Conservation (phyloP, 139 green algal species). For the Chlorella ohadii region DNA sequence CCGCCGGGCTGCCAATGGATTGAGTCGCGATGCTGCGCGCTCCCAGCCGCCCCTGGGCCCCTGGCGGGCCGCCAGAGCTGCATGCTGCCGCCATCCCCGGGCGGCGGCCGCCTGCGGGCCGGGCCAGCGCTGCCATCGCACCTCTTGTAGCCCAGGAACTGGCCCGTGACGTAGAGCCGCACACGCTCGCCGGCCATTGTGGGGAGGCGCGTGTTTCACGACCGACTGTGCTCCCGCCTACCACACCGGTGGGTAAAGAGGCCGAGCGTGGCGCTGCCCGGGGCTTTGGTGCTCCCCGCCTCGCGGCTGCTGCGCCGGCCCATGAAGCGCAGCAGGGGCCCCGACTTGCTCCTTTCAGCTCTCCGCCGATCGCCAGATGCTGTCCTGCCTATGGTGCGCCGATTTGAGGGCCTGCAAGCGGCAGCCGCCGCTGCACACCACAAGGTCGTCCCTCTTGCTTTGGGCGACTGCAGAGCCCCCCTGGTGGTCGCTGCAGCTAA, state of each 20-base stretch:
- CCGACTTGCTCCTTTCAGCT: too few relatives aligned
- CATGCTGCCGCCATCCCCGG: not conserved
- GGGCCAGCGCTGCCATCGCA: not conserved
- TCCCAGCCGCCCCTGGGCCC: not conserved
- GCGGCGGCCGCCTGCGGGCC: not conserved
- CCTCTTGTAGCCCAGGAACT: constrained; percentile 81
- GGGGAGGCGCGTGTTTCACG: too few relatives aligned
- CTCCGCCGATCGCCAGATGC: too few relatives aligned
- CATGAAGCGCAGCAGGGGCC: too few relatives aligned
- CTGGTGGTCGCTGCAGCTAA: too few relatives aligned
- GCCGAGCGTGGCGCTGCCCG: not conserved
- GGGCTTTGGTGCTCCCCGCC: not conserved
- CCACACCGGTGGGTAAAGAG: constrained; percentile 12
- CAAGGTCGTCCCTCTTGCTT: too few relatives aligned
- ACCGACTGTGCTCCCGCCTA: too few relatives aligned
- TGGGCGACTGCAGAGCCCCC: too few relatives aligned
- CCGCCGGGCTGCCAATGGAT: not conserved
- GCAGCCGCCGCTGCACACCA: too few relatives aligned
- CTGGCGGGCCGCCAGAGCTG: not conserved
- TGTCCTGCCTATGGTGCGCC: too few relatives aligned
- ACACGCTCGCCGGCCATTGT: constrained; percentile 23
- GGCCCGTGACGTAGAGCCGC: constrained; percentile 73
- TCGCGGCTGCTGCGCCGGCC: too few relatives aligned
- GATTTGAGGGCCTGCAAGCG: too few relatives aligned
- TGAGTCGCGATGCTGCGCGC: not conserved